Evolutionary conservation across 164 flowering plant species (phyloP), one percentile per base, ranked within the genome.

Genomic region (Malania oleifera): DNA sequence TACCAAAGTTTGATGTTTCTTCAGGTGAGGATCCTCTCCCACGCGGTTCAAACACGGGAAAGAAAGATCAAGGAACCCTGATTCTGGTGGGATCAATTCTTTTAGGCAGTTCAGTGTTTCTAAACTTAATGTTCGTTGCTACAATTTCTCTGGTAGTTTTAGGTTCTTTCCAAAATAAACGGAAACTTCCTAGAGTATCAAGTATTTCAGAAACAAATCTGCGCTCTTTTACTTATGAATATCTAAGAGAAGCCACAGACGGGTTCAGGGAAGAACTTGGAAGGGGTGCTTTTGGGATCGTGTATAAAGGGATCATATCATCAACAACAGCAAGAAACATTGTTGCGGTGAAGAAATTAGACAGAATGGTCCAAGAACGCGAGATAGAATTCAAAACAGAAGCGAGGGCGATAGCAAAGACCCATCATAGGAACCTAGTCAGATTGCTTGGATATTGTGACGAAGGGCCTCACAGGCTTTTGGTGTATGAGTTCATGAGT

Each of bases 381-480:
- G 69, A 65, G 38, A 65, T 52, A 47, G 69, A 58, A 54, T 65
- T 65, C 54, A 54, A 47, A 15, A 44, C 63, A 29, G 68, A 65
- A 37, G 63, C 43, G 3, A 59, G 18, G 2, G 63, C 51, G 4
- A 59, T 65, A 6, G 68, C 49, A 8, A 22, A 46, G 20, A 65
- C 68, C 43, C 68, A 65, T n/a, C 68, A 65, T 39, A 65, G 26
- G 57, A 65, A 65, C 54, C 48, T 59, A 22, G 63, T 59, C 28
- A 13, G 46, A 0, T 20, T 65, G 1, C 35, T 65, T 20, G 69
- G 69, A 1, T 65, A 19, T 22, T 59, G 69, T 29, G 48, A 52
- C 11, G 62, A 53, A 25, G 63, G 48, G 14, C 5, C 18, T 4
- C n/a, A 65, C 47, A 23, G 57, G 12, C 52, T 65, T 25, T n/a